phyloP scores from a whole-genome alignment of 225 moss, liverwort and hornwort species.

The Rhytidiadelphus loreus region DNA sequence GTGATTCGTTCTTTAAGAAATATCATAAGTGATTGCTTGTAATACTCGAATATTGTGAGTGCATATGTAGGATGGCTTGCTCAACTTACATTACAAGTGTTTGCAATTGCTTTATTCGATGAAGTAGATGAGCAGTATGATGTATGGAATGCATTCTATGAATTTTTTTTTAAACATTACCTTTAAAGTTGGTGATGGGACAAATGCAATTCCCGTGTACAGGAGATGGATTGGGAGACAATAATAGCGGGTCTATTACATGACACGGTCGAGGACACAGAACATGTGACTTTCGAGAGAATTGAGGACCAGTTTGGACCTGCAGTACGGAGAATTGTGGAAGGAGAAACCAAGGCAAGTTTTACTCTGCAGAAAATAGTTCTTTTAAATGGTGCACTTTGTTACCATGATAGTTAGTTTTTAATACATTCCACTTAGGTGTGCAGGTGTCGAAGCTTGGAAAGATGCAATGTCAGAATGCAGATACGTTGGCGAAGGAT shows the following conservation, averaged over 20 bases:
- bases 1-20: neutral
- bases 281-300: slow-evolving; percentile 86
- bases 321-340: slow-evolving; percentile 91
- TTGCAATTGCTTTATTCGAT: neutral
- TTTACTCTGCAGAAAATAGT: neutral
- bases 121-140: neutral
- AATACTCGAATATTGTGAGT: neutral
- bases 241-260: slow-evolving; percentile 91
- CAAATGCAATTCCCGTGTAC: neutral
- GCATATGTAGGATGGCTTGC: neutral
- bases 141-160: neutral
- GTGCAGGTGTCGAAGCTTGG: slow-evolving; percentile 98
- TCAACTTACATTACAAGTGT: neutral
- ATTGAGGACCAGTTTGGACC: slow-evolving; percentile 93
- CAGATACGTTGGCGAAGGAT: slow-evolving; percentile 60
- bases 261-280: slow-evolving; percentile 97
- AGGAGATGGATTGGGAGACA: slow-evolving; percentile 99
- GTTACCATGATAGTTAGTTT: neutral
- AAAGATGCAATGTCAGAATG: slow-evolving; percentile 90
- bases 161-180: neutral
- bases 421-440: neutral
- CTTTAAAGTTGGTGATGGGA: neutral
- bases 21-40: neutral
- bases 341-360: slow-evolving; percentile 97
- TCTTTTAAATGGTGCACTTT: neutral